Evolutionary conservation across 2,329 filamentous ascomycete species (phyloP).

Genomic region (Colletotrichum spinosum): DNA sequence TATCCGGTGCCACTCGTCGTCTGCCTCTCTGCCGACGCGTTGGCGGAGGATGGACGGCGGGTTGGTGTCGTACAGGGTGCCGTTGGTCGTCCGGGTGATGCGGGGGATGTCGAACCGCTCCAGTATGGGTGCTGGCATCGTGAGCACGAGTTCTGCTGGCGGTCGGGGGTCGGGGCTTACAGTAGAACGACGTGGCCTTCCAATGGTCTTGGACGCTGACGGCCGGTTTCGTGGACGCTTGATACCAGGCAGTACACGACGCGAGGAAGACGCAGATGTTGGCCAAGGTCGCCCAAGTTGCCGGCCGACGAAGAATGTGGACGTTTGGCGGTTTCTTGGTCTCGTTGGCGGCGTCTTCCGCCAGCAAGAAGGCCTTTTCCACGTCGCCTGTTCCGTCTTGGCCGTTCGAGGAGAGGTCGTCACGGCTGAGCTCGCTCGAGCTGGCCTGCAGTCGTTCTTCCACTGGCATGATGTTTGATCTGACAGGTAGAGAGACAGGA

Average conservation of each 20-base stretch:
- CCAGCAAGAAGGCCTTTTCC: slow-evolving; percentile 11
- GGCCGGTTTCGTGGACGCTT: neutral
- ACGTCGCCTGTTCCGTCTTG: neutral
- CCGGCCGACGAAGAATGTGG: neutral
- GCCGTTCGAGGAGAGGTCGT: neutral
- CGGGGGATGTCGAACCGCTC: slow-evolving; percentile 16
- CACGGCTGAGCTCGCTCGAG: neutral
- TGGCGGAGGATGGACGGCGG: slow-evolving; percentile 22
- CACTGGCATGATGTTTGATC: neutral
- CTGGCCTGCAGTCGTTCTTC: neutral
- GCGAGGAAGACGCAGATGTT: slow-evolving; percentile 2
- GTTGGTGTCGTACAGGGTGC: slow-evolving; percentile 9
- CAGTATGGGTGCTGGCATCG: neutral
- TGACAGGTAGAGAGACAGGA: neutral
- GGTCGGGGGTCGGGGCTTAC: neutral
- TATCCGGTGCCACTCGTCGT: slow-evolving; percentile 22
- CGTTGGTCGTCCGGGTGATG: slow-evolving; percentile 3
- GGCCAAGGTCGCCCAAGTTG: neutral
- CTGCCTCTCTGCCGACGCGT: slow-evolving; percentile 12
- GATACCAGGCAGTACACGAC: neutral
- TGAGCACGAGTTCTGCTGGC: neutral
- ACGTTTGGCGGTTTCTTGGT: neutral
- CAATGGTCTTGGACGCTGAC: slow-evolving; percentile 6
- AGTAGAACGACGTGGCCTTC: slow-evolving; percentile 21
- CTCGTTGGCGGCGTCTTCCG: too few species aligned